Evolutionary conservation across 192 early-diverging fungal species (phyloP), one percentile per base, ranked within the genome.

Genomic region (Blastocladiella britannica): DNA sequence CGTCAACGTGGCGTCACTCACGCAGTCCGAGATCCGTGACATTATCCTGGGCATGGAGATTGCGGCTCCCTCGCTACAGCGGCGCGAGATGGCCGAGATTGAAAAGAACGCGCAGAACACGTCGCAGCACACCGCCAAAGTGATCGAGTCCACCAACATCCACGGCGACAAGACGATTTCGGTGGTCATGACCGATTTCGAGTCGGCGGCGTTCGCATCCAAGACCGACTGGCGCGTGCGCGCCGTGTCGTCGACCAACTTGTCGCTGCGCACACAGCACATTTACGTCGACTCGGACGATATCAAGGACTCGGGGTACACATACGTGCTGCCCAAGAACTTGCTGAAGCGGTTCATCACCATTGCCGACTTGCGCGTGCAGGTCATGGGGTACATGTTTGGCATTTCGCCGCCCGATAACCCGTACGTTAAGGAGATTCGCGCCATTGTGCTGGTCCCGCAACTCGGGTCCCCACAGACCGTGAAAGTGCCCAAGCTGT

Each of bases 1-100:
- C 55, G 92, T 98, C 57, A 96, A 94, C 55, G 90, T 94, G 26
- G 89, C 90, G 18, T 91, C 91, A 31, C 76, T 98, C 29, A 98
- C 94, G 0, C 81, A 84, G 29, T 91, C 91, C 4, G 94, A 98
- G 77, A 89, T 98, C 59, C 83, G 94, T 59, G 94, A 98, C 70
- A 89, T 98, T 54, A 95, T 98, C 59, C 76, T 98, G 57, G 94
- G 94, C 63, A 98, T 98, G 94, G 91, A 95, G 66, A 98, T 98
- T 62, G 84, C 87, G 26, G 94, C 94, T 54, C 94, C 94, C 25
- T 93, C 89, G 43, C 72, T 86, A 53, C 87, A 93, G 73, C 80
- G 94, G 29, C 92, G 96, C 70, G 87, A 95, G 70, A 88, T 94
- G 70, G 91, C 91, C 23, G 92, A 98, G 68, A 91, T 94, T 64